Conservation (phyloP, 2,329 filamentous ascomycete species). For the Arthrobotrys entomopaga region DNA sequence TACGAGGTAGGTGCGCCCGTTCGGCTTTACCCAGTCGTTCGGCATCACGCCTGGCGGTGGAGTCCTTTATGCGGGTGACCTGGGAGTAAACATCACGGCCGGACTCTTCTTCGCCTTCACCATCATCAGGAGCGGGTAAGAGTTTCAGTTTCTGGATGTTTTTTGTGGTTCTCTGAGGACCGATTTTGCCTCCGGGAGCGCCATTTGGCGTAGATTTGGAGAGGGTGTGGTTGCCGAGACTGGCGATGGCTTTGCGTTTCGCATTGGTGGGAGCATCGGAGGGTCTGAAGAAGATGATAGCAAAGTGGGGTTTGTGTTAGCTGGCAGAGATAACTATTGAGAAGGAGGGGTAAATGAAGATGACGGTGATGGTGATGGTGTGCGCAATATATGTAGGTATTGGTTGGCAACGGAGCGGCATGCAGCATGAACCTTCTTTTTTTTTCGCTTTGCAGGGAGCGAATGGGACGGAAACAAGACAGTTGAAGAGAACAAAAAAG, state of each 20-base stretch:
- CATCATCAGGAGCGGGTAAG: slow-evolving; percentile 87
- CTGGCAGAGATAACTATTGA: slow-evolving; percentile 12
- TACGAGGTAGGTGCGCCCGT: slow-evolving; percentile 82
- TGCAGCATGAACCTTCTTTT: slow-evolving; percentile 14
- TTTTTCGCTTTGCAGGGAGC: not conserved
- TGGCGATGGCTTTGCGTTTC: slow-evolving; percentile 52
- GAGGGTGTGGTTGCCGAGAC: slow-evolving; percentile 47
- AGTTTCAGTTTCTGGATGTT: slow-evolving; percentile 97
- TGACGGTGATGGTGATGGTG: not conserved
- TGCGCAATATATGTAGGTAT: slow-evolving; percentile 31
- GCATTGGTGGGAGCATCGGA: slow-evolving; percentile 27
- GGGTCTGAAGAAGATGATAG: slow-evolving; percentile 8
- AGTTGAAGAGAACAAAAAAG: slow-evolving; percentile 7
- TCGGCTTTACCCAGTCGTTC: slow-evolving; percentile 93
- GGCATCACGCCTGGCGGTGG: slow-evolving; percentile 88
- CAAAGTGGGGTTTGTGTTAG: slow-evolving; percentile 10
- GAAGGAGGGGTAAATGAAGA: slow-evolving; percentile 4
- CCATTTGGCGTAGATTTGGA: slow-evolving; percentile 41
- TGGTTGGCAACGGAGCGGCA: slow-evolving; percentile 35
- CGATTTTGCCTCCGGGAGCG: slow-evolving; percentile 74
- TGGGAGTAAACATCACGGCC: slow-evolving; percentile 96
- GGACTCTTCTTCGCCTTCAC: slow-evolving; percentile 83
- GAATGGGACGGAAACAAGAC: slow-evolving; percentile 1
- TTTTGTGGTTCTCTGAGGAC: slow-evolving; percentile 92
- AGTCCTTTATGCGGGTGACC: slow-evolving; percentile 97